Base-by-base conservation (phyloP, 768 basidiomycete species). In the Macrocybe gigantea region DNA sequence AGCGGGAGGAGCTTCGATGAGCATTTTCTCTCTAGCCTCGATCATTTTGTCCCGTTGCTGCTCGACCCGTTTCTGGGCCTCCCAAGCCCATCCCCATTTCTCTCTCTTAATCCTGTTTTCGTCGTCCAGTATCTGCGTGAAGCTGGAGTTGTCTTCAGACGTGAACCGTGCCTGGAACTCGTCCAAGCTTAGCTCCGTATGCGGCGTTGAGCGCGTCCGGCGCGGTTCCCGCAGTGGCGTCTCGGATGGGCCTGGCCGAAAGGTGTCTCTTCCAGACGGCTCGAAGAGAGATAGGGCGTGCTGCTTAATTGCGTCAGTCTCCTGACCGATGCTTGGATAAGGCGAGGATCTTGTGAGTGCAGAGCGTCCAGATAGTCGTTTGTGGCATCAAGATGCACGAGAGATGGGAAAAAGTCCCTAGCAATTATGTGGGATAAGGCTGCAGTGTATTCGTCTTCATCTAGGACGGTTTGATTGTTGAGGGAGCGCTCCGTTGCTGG, bases 61-160 rank as follows among this genome's bases (percentile, higher is more conserved):
- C 53, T 89, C 85, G 1, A 93, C 93, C 58, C 79, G 72, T 63
- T 68, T 73, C 73, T 98, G 93, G 6, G 93, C 93, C 37, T 91
- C 86, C 83, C 87, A 99, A 2, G 94, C 96, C 96, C 96, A 99
- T 0, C 68, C 80, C 74, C 84, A 92, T 62, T 72, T 82, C 61
- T 90, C 88, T 61, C 82, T 83, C 50, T 93, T 75, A 56, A 77
- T 75, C 63, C 74, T 69, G 61, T 99, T 98, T 72, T 97, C 95
- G 47, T 86, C 82, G 49, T 93, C 82, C 47, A 99, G 68, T 50
- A 98, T 94, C 53, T 90, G 76, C 7, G 93, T 91, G 63, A 99
- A 98, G 50, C 93, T 96, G 5, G 94, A 83, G 64, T 99, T 99
- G 66, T 99, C 96, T 61, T 97, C 93, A 0, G 93, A 96, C 1